These are phyloP conservation scores for Candida argentea DNA, from an alignment of 805 yeast species.

Conservation along the genomic window DNA sequence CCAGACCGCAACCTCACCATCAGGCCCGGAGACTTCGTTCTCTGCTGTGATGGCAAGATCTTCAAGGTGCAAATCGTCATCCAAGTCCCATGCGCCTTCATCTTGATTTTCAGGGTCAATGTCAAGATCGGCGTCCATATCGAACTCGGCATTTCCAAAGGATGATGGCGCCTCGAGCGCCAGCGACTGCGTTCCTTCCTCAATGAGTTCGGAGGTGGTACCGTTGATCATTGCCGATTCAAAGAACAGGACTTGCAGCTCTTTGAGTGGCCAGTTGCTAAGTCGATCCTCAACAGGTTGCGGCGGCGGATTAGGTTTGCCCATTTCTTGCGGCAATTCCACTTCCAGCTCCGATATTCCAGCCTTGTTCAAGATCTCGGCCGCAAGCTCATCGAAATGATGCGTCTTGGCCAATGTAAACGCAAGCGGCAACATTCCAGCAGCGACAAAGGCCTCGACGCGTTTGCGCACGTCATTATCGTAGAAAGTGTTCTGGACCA, in stretches of 20 bases:
- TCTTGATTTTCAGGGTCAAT: slow-evolving; percentile 45
- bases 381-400: slow-evolving; percentile 70
- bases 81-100: slow-evolving; percentile 74
- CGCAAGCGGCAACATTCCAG: slow-evolving; percentile 82
- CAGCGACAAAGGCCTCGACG: slow-evolving; percentile 59
- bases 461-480: slow-evolving; percentile 67
- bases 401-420: slow-evolving; percentile 85
- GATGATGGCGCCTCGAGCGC: slow-evolving; percentile 9
- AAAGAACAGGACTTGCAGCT: slow-evolving; percentile 65
- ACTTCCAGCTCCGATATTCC: slow-evolving; percentile 57
- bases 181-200: slow-evolving; percentile 28
- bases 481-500: slow-evolving; percentile 76
- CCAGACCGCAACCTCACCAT: slow-evolving; percentile 70
- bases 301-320: slow-evolving; percentile 33
- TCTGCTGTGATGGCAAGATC: slow-evolving; percentile 40
- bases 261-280: slow-evolving; percentile 76
- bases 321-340: slow-evolving; percentile 48
- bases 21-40: slow-evolving; percentile 9
- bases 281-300: slow-evolving; percentile 36
- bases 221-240: slow-evolving; percentile 72
- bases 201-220: slow-evolving; percentile 53
- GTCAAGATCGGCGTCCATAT: slow-evolving; percentile 22
- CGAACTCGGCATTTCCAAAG: slow-evolving; percentile 6
- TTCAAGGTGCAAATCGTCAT: slow-evolving; percentile 64
- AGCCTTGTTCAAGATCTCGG: slow-evolving; percentile 57